Percentiles rank a stretch among this genome's conserved stretches.
Conservation (phyloP, 164 flowering plant species). For the Nymphaea thermarum region DNA sequence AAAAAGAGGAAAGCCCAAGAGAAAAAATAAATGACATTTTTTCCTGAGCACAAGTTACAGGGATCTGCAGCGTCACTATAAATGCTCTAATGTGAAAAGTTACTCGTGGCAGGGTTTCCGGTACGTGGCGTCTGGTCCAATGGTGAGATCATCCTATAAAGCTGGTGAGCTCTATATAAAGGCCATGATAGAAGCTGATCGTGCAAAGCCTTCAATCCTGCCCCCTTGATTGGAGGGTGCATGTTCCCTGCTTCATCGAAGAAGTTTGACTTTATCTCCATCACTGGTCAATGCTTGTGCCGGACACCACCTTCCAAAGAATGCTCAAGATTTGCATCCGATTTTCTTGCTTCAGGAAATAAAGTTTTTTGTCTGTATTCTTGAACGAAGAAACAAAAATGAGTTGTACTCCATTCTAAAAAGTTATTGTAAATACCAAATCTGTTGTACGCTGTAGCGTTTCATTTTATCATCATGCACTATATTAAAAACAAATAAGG, state of each 20-base stretch:
- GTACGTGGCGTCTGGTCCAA: slow-evolving; percentile 92
- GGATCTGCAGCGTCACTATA: not conserved
- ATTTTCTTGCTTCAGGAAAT: not conserved
- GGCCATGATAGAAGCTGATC: slow-evolving; percentile 87
- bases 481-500: too few species aligned
- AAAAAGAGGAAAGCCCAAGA: too few species aligned
- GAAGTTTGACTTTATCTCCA: not conserved
- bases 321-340: too few species aligned
- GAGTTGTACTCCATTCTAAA: not conserved
- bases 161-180: slow-evolving; percentile 93
- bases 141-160: slow-evolving; percentile 94
- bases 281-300: too few species aligned
- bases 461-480: too few species aligned
- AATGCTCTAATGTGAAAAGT: not conserved
- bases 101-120: slow-evolving; percentile 61
- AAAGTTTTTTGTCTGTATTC: not conserved
- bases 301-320: too few species aligned
- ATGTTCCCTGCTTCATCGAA: not conserved
- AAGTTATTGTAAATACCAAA: not conserved
- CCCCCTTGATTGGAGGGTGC: not conserved
- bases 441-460: not conserved
- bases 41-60: not conserved
- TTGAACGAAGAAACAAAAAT: not conserved
- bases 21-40: too few species aligned
- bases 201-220: slow-evolving; percentile 17